These are phyloP conservation scores for Fonsecaea multimorphosa DNA, from an alignment of 2,329 filamentous ascomycete genomes.

Conservation along the genomic window DNA sequence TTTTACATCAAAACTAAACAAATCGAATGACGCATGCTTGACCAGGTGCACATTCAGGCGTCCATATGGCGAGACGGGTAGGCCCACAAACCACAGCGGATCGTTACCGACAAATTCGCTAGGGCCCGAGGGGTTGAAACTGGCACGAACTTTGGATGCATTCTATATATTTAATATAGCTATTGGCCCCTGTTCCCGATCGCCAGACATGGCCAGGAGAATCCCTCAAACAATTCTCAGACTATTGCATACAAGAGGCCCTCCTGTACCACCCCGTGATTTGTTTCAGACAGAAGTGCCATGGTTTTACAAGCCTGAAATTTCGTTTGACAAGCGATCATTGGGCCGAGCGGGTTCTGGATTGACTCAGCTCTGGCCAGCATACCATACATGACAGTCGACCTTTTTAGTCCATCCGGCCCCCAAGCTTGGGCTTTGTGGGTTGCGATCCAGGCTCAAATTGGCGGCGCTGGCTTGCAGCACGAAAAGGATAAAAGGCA, in stretches of 20 bases:
- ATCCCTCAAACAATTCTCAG: conserved; percentile 10
- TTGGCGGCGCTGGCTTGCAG: conserved; percentile 15
- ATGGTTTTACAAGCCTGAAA: conserved; percentile 9
- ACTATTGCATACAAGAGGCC: conserved; percentile 3
- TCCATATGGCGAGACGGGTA: background rate
- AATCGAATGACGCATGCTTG: conserved; percentile 15
- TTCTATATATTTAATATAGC: conserved; percentile 10
- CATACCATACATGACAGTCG: conserved; percentile 11
- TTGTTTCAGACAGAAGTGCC: background rate
- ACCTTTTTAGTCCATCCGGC: conserved; percentile 12
- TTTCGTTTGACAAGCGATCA: conserved; percentile 11
- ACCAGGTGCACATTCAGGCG: conserved; percentile 13
- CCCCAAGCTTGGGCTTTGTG: conserved; percentile 25
- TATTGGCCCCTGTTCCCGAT: conserved; percentile 1
- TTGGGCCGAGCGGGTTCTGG: conserved; percentile 4
- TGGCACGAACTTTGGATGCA: background rate
- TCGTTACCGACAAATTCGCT: background rate
- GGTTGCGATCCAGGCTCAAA: conserved; percentile 21
- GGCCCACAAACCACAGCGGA: background rate
- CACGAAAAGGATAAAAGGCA: conserved; percentile 32
- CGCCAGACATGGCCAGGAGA: conserved; percentile 4
- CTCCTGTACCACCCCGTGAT: conserved; percentile 1
- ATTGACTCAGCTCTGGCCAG: conserved; percentile 14
- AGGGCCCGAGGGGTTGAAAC: background rate
- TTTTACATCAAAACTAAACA: background rate